phyloP scores from a whole-genome alignment of 495 filamentous ascomycete genomes.

The Aspergillus avenaceus region DNA sequence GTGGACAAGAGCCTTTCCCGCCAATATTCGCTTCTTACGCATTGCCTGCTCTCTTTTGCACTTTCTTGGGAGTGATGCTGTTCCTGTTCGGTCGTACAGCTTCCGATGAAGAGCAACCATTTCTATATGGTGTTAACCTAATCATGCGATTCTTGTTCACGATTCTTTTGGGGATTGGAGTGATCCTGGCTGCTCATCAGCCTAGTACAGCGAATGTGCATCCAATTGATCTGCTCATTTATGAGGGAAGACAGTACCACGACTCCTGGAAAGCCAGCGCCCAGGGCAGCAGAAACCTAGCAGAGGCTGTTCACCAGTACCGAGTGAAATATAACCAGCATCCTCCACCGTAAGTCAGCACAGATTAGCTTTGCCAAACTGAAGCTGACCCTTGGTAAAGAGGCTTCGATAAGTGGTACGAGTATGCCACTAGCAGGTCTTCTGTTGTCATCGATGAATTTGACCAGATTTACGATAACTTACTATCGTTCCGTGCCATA shows the following conservation, averaged over 20 bases:
- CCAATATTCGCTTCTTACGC: constrained; percentile 18
- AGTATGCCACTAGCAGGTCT: constrained; percentile 58
- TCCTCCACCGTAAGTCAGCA: constrained; percentile 40
- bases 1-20: constrained; percentile 32
- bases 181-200: constrained; percentile 28
- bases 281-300: constrained; percentile 31
- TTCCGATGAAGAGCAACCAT: constrained; percentile 28
- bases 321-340: constrained; percentile 40
- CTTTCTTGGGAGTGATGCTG: constrained; percentile 19
- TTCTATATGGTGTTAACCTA: constrained; percentile 27
- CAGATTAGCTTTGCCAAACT: not conserved
- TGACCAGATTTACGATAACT: constrained; percentile 64
- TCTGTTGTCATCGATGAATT: constrained; percentile 73
- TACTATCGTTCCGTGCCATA: constrained; percentile 72
- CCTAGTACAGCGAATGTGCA: constrained; percentile 27
- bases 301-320: constrained; percentile 39
- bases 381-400: constrained; percentile 18
- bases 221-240: constrained; percentile 48
- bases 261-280: constrained; percentile 33
- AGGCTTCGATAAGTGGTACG: constrained; percentile 61
- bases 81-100: constrained; percentile 28
- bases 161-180: constrained; percentile 21
- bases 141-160: constrained; percentile 24
- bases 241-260: constrained; percentile 34
- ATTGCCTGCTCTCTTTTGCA: constrained; percentile 15